phyloP scores from a whole-genome alignment of 768 basidiomycete species.

The Hirschioporus abietinus region DNA sequence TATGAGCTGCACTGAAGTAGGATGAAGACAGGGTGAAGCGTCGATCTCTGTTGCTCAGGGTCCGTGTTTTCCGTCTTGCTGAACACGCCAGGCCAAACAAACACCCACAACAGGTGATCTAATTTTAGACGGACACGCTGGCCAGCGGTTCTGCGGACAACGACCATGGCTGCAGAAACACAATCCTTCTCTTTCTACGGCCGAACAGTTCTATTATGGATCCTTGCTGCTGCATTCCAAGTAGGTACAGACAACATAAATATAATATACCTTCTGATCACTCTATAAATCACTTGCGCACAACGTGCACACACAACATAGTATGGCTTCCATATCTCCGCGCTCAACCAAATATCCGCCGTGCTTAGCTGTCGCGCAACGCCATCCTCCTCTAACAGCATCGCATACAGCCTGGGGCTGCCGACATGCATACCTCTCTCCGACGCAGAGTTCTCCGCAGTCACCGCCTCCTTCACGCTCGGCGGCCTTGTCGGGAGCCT shows the following conservation, averaged over 20 bases:
- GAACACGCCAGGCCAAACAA: not conserved
- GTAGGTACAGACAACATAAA: constrained; percentile 17
- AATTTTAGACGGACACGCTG: not conserved
- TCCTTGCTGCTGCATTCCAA: constrained; percentile 56
- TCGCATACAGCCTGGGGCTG: constrained; percentile 32
- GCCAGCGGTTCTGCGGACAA: not conserved
- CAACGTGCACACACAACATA: constrained; percentile 24
- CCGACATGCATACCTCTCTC: constrained; percentile 80
- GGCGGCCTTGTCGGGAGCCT: constrained; percentile 83
- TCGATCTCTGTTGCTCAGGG: not conserved
- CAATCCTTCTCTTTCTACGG: constrained; percentile 54
- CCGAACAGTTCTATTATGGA: constrained; percentile 62
- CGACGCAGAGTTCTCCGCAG: constrained; percentile 67
- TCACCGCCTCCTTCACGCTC: constrained; percentile 82
- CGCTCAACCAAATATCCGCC: constrained; percentile 82
- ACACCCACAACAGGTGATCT: not conserved
- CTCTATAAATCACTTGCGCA: not conserved
- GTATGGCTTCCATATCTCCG: constrained; percentile 93
- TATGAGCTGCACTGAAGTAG: too few species aligned
- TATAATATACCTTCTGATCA: not conserved
- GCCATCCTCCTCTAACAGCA: constrained; percentile 8
- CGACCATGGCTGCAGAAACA: constrained; percentile 8
- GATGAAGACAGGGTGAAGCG: not conserved
- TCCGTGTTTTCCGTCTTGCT: not conserved
- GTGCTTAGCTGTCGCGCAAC: constrained; percentile 63